Evolutionary conservation across 768 basidiomycete species (phyloP).

Genomic region (Suillus weaverae): DNA sequence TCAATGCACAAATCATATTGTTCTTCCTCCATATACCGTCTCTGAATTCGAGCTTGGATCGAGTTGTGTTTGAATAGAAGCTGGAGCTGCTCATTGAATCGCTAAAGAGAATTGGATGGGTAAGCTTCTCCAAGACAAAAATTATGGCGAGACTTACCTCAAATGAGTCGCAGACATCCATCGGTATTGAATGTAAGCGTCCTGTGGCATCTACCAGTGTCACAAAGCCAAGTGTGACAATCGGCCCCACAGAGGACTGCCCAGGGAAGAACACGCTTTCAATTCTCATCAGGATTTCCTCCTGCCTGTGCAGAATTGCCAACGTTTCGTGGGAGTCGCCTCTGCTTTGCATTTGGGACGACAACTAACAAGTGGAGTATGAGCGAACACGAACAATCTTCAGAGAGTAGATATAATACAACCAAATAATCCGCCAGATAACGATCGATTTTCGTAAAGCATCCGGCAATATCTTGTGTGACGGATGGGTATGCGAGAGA

Average conservation of each 20-base stretch:
- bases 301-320: constrained; percentile 10
- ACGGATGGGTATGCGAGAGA: neutral
- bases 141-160: constrained; percentile 14
- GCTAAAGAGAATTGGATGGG: neutral
- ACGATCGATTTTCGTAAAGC: neutral
- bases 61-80: constrained; percentile 17
- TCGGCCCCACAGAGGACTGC: neutral
- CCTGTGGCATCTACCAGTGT: neutral
- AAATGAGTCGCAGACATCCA: constrained; percentile 29
- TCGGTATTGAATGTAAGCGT: constrained; percentile 18
- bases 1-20: constrained; percentile 18
- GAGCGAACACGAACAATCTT: neutral
- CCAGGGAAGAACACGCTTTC: too few relatives aligned
- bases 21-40: constrained; percentile 23
- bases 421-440: neutral
- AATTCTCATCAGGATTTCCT: neutral
- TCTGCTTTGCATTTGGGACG: neutral
- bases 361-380: neutral
- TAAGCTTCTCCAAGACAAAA: neutral
- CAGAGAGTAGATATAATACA: neutral
- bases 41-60: constrained; percentile 14
- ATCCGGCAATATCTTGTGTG: neutral
- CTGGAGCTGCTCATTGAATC: neutral
- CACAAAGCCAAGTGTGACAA: neutral
- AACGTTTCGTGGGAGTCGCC: neutral